A percentile compares a stretch with the other conserved stretches of the same genome.
Conservation (phyloP, 2,329 filamentous ascomycete species). For the Plenodomus tracheiphilus region DNA sequence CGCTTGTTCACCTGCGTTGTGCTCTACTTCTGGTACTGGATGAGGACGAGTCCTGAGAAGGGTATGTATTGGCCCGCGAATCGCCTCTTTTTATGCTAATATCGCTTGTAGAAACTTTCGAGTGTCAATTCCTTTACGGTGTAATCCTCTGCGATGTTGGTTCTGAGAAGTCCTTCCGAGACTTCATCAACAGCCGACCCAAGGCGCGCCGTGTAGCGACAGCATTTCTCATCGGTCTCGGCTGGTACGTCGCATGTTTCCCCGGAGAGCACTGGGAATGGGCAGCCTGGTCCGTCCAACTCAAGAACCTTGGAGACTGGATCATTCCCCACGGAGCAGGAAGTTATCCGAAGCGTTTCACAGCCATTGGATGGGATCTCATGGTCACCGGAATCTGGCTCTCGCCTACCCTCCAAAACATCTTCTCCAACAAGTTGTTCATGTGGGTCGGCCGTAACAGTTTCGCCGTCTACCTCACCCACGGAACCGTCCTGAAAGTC, state of each 20-base stretch:
- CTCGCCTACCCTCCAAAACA: constrained; percentile 52
- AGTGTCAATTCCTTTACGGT: constrained; percentile 56
- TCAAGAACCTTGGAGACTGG: constrained; percentile 47
- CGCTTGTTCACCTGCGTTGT: constrained; percentile 51
- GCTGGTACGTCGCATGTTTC: constrained; percentile 54
- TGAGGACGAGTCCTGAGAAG: constrained; percentile 50
- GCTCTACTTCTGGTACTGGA: constrained; percentile 56
- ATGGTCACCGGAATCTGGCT: constrained; percentile 57
- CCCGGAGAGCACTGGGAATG: constrained; percentile 57
- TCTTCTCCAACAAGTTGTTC: constrained; percentile 55
- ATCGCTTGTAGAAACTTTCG: constrained; percentile 54
- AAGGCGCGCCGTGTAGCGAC: constrained; percentile 46
- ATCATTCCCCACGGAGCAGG: constrained; percentile 54
- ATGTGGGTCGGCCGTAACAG: constrained; percentile 60
- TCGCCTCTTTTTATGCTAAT: constrained; percentile 8
- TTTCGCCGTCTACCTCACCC: constrained; percentile 59
- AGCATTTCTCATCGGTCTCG: constrained; percentile 46
- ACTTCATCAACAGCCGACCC: constrained; percentile 47
- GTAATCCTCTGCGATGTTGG: constrained; percentile 57
- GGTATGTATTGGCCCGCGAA: constrained; percentile 41
- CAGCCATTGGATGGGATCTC: constrained; percentile 54
- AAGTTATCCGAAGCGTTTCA: constrained; percentile 49
- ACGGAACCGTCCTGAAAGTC: constrained; percentile 58
- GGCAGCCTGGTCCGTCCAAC: constrained; percentile 53
- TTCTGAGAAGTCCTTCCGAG: constrained; percentile 51